These are phyloP conservation scores for Spizellomyces sp. DNA, from an alignment of 192 early-diverging fungal species.

Conservation along the genomic window DNA sequence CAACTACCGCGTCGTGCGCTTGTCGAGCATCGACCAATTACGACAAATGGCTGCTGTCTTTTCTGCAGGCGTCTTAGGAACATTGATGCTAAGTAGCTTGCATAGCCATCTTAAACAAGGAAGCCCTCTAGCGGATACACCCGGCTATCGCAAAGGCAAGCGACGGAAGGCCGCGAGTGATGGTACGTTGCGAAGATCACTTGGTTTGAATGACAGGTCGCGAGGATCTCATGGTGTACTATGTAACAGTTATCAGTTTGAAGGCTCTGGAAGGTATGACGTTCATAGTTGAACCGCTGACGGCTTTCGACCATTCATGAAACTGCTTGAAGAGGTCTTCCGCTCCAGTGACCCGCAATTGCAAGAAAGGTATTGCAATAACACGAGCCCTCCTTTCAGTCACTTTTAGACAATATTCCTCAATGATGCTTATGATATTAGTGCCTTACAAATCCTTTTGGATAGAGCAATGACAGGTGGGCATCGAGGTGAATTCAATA, in stretches of 20 bases:
- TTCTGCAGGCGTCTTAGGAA: neutral
- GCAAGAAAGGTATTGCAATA: slow-evolving; percentile 27
- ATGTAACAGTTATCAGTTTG: slow-evolving; percentile 1
- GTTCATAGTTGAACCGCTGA: neutral
- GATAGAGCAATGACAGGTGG: slow-evolving; percentile 73
- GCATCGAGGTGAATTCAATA: neutral
- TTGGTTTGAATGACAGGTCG: neutral
- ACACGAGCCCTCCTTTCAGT: neutral
- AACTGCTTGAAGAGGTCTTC: slow-evolving; percentile 14
- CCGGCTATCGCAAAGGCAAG: neutral
- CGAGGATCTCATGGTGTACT: neutral
- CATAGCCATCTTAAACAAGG: neutral
- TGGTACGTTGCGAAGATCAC: neutral
- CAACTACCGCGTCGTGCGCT: too few relatives aligned
- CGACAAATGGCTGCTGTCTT: neutral
- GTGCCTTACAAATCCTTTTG: slow-evolving; percentile 73
- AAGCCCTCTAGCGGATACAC: neutral
- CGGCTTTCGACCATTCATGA: neutral
- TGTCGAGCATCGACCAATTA: too few relatives aligned
- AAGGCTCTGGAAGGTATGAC: slow-evolving; percentile 6
- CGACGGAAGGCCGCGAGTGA: slow-evolving; percentile 1
- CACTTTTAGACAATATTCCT: neutral
- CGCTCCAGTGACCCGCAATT: slow-evolving; percentile 25
- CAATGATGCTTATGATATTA: slow-evolving; percentile 24
- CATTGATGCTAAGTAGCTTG: neutral